Base-by-base conservation (phyloP, 106 monocot species). In the Dioscorea alata region DNA sequence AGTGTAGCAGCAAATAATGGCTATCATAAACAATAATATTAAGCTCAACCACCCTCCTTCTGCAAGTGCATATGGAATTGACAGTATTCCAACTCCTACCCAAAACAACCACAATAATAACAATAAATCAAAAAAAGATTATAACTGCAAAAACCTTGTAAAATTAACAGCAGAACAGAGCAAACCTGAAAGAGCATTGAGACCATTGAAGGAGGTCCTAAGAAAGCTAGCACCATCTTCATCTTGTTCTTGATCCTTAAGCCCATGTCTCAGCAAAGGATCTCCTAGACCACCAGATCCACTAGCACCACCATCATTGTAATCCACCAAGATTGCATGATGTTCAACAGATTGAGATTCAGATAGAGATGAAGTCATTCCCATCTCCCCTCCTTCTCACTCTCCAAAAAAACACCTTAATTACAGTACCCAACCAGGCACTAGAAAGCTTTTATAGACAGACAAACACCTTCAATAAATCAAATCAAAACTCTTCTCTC, bases 141-240 rank as follows among this genome's bases (percentile, higher is more conserved):
- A 2, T 3, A 59, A 21, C 5, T 20, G n/a, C 23, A 23, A 19
- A 59, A 1, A 59, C 0, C 59, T 23, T 21, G 23, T 12, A 22
- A 23, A 22, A 12, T 21, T 21, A 23, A 22, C 28, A 6, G 12
- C 1, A 5, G 42, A 42, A 42, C 6, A 42, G 1, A 42, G 10
- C 33, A 21, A 20, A 42, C 42, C 42, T 42, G 42, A 42, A 42
- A 42, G 42, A 0, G 94, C 85, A 75, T 94, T 94, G 75, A 94
- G 74, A 23, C 88, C 85, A 82, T 94, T 91, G 75, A 94, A 91
- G 54, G 83, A 81, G 48, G 94, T 91, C 54, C 83, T 83, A 33
- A 80, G 68, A 66, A 91, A 88, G 73, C 74, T 71, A 1, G 85
- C 74, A 28, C 83, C 90, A 7, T 74, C 54, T 4, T 23, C 16